phyloP scores from a whole-genome alignment of 2,329 filamentous ascomycete genomes.

The Coniochaeta prunicola region DNA sequence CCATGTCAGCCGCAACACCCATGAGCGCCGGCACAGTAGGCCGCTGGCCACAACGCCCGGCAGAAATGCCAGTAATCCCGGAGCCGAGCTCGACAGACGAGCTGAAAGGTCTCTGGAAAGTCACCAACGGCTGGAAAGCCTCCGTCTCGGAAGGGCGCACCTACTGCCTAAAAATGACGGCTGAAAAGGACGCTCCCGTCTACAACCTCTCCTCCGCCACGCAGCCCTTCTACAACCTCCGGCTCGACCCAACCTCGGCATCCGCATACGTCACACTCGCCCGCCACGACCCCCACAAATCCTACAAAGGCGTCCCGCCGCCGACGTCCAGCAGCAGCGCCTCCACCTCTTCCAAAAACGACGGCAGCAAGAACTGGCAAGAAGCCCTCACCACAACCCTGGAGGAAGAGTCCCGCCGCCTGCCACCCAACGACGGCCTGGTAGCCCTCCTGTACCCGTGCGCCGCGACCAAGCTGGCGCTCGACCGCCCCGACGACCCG shows the following conservation, averaged over 20 bases:
- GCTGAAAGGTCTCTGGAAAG: slow-evolving; percentile 60
- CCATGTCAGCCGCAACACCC: slow-evolving; percentile 2
- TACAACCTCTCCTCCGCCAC: slow-evolving; percentile 50
- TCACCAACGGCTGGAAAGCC: slow-evolving; percentile 62
- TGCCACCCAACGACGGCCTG: slow-evolving; percentile 52
- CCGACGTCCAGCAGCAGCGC: slow-evolving; percentile 19
- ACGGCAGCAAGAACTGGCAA: slow-evolving; percentile 44
- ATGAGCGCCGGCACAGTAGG: slow-evolving; percentile 5
- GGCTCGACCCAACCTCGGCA: slow-evolving; percentile 55
- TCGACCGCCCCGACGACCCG: slow-evolving; percentile 52
- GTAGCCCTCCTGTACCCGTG: slow-evolving; percentile 63
- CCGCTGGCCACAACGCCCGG: slow-evolving; percentile 14
- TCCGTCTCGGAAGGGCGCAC: slow-evolving; percentile 49
- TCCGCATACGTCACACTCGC: slow-evolving; percentile 54
- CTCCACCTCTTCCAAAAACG: slow-evolving; percentile 26
- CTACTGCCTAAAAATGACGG: slow-evolving; percentile 51
- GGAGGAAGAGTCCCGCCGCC: slow-evolving; percentile 44
- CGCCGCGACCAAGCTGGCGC: slow-evolving; percentile 55
- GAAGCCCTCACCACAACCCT: slow-evolving; percentile 52
- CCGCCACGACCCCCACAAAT: slow-evolving; percentile 53
- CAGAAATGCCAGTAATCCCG: slow-evolving; percentile 38
- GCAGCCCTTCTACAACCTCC: slow-evolving; percentile 62
- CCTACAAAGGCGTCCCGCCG: slow-evolving; percentile 37
- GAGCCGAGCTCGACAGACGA: slow-evolving; percentile 51
- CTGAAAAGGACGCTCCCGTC: slow-evolving; percentile 53